Percentiles rank a stretch among this genome's conserved stretches.
phyloP scores from a whole-genome alignment of 2,329 filamentous ascomycete species.

The Fusarium concolor region DNA sequence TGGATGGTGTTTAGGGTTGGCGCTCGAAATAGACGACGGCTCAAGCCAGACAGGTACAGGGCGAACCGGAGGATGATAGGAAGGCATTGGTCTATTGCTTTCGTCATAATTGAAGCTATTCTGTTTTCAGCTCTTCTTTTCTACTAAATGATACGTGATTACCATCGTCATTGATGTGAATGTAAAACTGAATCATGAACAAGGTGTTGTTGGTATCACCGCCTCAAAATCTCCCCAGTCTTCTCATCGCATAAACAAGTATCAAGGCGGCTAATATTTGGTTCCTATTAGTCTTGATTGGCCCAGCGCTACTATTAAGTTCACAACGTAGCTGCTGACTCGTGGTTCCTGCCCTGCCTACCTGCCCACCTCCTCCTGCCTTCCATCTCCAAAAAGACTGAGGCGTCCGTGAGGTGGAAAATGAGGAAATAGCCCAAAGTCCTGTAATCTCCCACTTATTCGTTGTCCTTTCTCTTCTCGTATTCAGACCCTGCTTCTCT shows the following conservation, averaged over 20 bases:
- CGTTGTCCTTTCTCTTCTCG: conserved; percentile 14
- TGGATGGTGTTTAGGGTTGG: conserved; percentile 32
- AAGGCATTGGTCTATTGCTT: conserved; percentile 1
- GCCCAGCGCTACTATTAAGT: background rate
- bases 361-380: background rate
- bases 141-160: background rate
- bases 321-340: conserved; percentile 12
- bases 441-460: conserved; percentile 40
- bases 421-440: conserved; percentile 23
- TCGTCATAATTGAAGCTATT: conserved; percentile 20
- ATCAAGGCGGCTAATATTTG: conserved; percentile 10
- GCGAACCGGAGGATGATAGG: conserved; percentile 22
- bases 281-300: conserved; percentile 17
- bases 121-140: background rate
- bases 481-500: conserved; percentile 18
- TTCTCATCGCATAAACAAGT: background rate
- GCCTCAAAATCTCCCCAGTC: background rate
- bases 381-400: conserved; percentile 13
- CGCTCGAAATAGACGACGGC: conserved; percentile 44
- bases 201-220: conserved; percentile 3
- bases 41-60: conserved; percentile 37
- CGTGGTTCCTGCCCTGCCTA: background rate
- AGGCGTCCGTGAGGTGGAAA: conserved; percentile 11
- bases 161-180: conserved; percentile 7
- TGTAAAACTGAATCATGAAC: conserved; percentile 24